Base-by-base conservation (phyloP, 179 eudicot genomes). In the Beta lomatogona region DNA sequence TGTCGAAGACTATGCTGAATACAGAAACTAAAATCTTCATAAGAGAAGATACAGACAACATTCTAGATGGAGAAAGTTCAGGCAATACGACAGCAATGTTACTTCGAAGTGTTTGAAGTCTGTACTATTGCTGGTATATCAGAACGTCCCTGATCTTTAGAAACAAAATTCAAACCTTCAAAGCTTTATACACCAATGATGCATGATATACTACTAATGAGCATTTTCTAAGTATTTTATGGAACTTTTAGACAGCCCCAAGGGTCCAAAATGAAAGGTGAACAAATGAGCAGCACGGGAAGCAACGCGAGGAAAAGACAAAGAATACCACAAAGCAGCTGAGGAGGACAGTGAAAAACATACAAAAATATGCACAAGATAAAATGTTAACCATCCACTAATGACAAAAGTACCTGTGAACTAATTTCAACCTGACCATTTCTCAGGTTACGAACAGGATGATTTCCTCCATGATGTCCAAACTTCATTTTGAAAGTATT, bases 401-500 rank as follows among this genome's bases (percentile, higher is more conserved):
- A 16, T 6, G 16, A 68, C 14, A 55, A 21, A 59, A 53, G 44
- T 72, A 96, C 98, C 98, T 96, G 99, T 50, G 99, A 90, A 86
- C 99, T 96, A 85, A 96, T 96, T 86, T 91, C 98, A 69, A 96
- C 97, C 79, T 89, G 84, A 45, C 93, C 98, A 81, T 84, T 94
- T 59, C 73, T 78, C 71, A 89, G 79, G 85, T 94, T 90, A 73
- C 96, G 93, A 67, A 96, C 99, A 3, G 99, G 99, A 84, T 96
- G 99, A 84, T 96, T 96, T 81, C 99, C 99, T 60, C 99, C 99
- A 86, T 96, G 98, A 84, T 96, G 99, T 86, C 99, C 99, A 87
- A 96, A 96, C 85, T 94, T 96, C 99, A 96, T 96, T 82, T 96
- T 96, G 82, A 79, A 96, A 73, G 99, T 96, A 80, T 88, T 92